Conservation (phyloP, 2,329 filamentous ascomycete species). For the Hirsutella rhossiliensis region DNA sequence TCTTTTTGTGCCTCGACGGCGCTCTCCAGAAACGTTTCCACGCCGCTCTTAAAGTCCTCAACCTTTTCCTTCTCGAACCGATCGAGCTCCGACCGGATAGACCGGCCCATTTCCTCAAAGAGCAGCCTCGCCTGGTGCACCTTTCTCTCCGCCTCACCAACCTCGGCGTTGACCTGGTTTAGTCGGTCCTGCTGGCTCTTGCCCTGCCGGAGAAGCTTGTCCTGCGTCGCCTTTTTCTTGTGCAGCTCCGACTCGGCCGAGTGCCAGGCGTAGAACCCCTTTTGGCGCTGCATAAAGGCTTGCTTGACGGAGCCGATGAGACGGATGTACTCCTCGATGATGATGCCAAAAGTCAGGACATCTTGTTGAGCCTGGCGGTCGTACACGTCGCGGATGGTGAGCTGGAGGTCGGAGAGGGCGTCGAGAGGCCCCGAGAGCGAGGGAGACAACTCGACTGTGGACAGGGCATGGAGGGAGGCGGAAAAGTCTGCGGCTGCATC, state of each 20-base stretch:
- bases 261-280: slow-evolving; percentile 93
- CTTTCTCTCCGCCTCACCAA: slow-evolving; percentile 87
- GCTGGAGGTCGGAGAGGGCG: slow-evolving; percentile 81
- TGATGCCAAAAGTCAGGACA: slow-evolving; percentile 89
- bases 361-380: slow-evolving; percentile 96
- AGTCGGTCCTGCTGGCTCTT: slow-evolving; percentile 92
- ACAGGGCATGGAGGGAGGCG: slow-evolving; percentile 80
- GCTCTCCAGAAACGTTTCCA: slow-evolving; percentile 95
- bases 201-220: slow-evolving; percentile 89
- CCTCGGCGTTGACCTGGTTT: slow-evolving; percentile 84
- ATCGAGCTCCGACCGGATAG: slow-evolving; percentile 86
- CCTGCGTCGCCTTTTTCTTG: slow-evolving; percentile 80
- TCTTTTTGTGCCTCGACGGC: slow-evolving; percentile 98
- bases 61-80: slow-evolving; percentile 96
- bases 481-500: slow-evolving; percentile 93
- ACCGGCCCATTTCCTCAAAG: slow-evolving; percentile 93
- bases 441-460: slow-evolving; percentile 83
- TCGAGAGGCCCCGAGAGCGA: slow-evolving; percentile 81
- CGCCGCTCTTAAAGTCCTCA: slow-evolving; percentile 95
- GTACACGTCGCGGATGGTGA: slow-evolving; percentile 89
- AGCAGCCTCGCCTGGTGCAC: slow-evolving; percentile 80
- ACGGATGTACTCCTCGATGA: slow-evolving; percentile 96
- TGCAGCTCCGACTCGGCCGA: slow-evolving; percentile 77
- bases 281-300: slow-evolving; percentile 84
- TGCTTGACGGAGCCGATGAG: slow-evolving; percentile 91